A percentile compares a stretch with the other conserved stretches of the same genome.
phyloP scores from a whole-genome alignment of 345 rosid species.

The Fremontodendron californicum region DNA sequence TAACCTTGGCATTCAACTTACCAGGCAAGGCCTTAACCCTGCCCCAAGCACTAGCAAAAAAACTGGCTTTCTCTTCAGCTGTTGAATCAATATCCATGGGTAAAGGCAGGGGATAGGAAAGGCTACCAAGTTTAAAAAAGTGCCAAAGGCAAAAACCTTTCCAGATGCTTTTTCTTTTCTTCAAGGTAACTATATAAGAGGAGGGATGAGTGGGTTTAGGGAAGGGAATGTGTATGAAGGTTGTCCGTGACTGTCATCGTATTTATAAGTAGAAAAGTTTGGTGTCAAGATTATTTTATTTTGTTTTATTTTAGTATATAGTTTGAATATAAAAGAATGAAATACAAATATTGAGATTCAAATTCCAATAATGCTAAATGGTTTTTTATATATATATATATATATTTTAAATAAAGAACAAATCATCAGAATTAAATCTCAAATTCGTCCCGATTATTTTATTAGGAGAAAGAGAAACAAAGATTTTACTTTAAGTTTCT shows the following conservation, averaged over 20 bases:
- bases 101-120: neutral
- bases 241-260: constrained; percentile 10
- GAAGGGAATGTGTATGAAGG: neutral
- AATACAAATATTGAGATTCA: too few species aligned
- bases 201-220: neutral
- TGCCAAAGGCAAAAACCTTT: neutral
- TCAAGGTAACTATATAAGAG: constrained; percentile 1
- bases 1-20: constrained; percentile 28
- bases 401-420: too few species aligned
- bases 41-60: constrained; percentile 21
- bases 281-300: constrained; percentile 1
- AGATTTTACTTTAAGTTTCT: too few species aligned
- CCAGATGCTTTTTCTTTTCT: neutral
- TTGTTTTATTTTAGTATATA: too few species aligned
- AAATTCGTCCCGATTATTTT: too few species aligned
- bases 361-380: too few species aligned
- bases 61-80: constrained; percentile 29
- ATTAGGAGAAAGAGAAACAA: too few species aligned
- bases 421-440: too few species aligned
- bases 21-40: constrained; percentile 29
- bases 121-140: neutral
- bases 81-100: constrained; percentile 37
- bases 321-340: too few species aligned
- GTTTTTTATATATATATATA: too few species aligned
- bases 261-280: constrained; percentile 43